These are phyloP conservation scores for Russula foetens DNA, from an alignment of 768 basidiomycete genomes.

Conservation along the genomic window DNA sequence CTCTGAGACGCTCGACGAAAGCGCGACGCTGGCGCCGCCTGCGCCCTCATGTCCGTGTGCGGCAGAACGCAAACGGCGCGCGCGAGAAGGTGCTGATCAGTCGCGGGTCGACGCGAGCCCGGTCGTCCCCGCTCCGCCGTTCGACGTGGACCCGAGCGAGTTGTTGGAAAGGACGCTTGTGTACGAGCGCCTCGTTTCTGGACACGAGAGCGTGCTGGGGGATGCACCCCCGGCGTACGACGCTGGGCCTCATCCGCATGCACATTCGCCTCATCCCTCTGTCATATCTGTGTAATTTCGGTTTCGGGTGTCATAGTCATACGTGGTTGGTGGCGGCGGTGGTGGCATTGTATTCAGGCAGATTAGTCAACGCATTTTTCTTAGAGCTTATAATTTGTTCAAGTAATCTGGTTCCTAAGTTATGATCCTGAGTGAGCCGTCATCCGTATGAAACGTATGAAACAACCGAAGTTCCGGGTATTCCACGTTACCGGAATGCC, in stretches of 20 bases:
- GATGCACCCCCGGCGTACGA: slow-evolving; percentile 81
- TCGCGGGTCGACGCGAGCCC: background rate
- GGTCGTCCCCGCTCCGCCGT: background rate
- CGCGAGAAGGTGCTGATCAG: background rate
- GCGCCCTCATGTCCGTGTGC: background rate
- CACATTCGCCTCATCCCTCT: background rate
- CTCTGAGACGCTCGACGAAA: slow-evolving; percentile 10
- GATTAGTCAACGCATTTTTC: no score
- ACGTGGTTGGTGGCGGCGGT: no score
- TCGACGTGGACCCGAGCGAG: slow-evolving; percentile 27
- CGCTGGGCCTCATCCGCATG: background rate
- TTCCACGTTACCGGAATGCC: no score
- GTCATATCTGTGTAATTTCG: background rate
- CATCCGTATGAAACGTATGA: no score
- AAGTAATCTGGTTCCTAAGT: no score
- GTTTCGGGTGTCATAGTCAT: no score
- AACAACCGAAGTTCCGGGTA: no score
- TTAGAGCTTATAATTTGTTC: no score
- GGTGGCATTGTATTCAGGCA: no score
- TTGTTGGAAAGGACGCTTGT: slow-evolving; percentile 33
- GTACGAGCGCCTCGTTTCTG: slow-evolving; percentile 76
- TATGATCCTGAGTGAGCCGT: no score
- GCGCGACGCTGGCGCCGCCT: background rate
- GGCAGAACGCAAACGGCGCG: background rate
- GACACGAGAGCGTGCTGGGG: slow-evolving; percentile 72